Percentiles rank a stretch among this genome's conserved stretches.
phyloP scores from a whole-genome alignment of 257 asterid genomes.

The Echium plantagineum region DNA sequence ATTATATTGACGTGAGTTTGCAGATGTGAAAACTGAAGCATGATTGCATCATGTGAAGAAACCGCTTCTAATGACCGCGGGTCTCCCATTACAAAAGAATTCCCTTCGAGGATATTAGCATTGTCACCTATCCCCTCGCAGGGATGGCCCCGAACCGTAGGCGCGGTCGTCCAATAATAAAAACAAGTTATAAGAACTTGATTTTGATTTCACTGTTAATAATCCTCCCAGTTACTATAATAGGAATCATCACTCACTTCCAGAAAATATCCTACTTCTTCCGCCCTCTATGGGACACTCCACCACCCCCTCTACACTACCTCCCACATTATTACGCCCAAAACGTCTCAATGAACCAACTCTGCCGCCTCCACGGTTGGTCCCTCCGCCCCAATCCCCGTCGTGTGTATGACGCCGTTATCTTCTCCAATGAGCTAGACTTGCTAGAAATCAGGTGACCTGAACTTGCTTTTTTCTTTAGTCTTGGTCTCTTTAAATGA shows the following conservation, averaged over 20 bases:
- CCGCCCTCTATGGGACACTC: constrained; percentile 91
- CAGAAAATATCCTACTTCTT: constrained; percentile 67
- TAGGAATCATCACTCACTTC: constrained; percentile 26
- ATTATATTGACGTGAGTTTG: too few species aligned
- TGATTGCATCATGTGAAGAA: too few species aligned
- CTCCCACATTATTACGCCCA: constrained; percentile 87
- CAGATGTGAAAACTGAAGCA: too few species aligned
- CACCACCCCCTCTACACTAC: constrained; percentile 53
- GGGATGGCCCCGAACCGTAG: background rate
- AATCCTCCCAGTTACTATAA: constrained; percentile 29
- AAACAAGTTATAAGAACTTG: constrained; percentile 10
- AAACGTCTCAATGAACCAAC: constrained; percentile 65
- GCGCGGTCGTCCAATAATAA: background rate
- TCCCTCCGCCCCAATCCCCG: constrained; percentile 66
- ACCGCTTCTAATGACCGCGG: too few species aligned
- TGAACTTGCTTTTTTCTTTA: constrained; percentile 28
- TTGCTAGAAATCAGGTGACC: constrained; percentile 81
- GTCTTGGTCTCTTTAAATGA: too few species aligned
- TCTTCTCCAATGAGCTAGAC: constrained; percentile 86
- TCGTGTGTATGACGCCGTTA: constrained; percentile 64
- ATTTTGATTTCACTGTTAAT: constrained; percentile 30
- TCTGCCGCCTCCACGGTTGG: constrained; percentile 86
- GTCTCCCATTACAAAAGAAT: too few species aligned
- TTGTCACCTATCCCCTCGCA: background rate
- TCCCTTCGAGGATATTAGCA: background rate